These are phyloP conservation scores for Trebouxia gelatinosa DNA, from an alignment of 163 green algal species.

Conservation along the genomic window DNA sequence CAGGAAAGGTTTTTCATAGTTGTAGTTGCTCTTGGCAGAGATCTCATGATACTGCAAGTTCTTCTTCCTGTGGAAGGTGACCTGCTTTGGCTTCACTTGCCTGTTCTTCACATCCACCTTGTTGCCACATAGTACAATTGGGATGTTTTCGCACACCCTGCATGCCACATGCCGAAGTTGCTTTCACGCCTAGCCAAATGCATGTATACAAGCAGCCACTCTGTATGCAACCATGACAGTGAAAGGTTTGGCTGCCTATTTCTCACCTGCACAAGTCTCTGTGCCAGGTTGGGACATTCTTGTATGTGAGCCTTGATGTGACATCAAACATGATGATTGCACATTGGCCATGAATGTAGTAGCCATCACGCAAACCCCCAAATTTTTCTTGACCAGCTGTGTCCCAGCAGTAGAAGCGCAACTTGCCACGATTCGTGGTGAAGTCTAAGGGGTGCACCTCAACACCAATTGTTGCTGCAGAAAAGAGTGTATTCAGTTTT, in stretches of 20 bases:
- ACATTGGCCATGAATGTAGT: slow-evolving; percentile 99
- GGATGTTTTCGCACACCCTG: slow-evolving; percentile 99
- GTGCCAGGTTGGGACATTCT: slow-evolving; percentile 99
- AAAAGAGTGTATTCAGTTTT: too few relatives aligned
- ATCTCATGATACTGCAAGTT: slow-evolving; percentile 99
- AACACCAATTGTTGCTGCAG: slow-evolving; percentile 96
- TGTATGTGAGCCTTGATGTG: slow-evolving; percentile 98
- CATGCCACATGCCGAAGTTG: too few relatives aligned
- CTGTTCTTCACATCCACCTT: slow-evolving; percentile 99
- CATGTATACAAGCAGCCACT: too few relatives aligned
- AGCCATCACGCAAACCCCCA: slow-evolving; percentile 98
- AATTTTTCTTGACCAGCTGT: slow-evolving; percentile 99
- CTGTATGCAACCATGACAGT: too few relatives aligned
- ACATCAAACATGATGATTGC: slow-evolving; percentile 99
- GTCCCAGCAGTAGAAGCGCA: slow-evolving; percentile 99
- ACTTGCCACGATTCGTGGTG: slow-evolving; percentile 95
- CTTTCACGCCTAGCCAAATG: too few relatives aligned
- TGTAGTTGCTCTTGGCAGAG: slow-evolving; percentile 99
- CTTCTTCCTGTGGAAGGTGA: slow-evolving; percentile 93
- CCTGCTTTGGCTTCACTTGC: slow-evolving; percentile 99
- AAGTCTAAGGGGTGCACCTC: slow-evolving; percentile 99
- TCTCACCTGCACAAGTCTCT: slow-evolving; percentile 92
- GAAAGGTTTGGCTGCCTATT: too few relatives aligned
- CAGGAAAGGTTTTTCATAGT: slow-evolving; percentile 99
- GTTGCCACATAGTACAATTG: slow-evolving; percentile 99